These are phyloP conservation scores for Grosmannia penicillata DNA, from an alignment of 2,329 filamentous ascomycete genomes.

Conservation along the genomic window DNA sequence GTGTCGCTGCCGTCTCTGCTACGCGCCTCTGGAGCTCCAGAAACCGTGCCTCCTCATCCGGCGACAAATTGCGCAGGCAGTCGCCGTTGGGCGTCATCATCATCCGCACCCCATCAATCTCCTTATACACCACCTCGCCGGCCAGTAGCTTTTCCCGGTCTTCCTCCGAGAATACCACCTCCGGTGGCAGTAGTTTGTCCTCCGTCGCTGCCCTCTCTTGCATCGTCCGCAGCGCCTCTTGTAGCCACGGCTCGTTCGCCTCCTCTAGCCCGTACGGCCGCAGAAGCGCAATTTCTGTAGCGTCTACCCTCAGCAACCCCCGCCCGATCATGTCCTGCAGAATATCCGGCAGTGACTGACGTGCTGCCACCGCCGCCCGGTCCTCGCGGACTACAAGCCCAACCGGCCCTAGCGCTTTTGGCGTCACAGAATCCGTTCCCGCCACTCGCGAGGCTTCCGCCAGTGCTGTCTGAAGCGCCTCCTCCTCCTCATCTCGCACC, in stretches of 20 bases:
- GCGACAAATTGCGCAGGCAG: constrained; percentile 56
- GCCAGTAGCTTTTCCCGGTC: constrained; percentile 40
- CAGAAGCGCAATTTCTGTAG: background rate
- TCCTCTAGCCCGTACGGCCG: constrained; percentile 2
- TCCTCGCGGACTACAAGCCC: too few species aligned
- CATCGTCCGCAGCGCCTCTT: background rate
- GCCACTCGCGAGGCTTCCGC: constrained; percentile 2
- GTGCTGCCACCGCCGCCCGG: too few species aligned
- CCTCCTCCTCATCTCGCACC: constrained; percentile 4
- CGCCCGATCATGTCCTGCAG: constrained; percentile 10
- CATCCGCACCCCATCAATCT: constrained; percentile 49
- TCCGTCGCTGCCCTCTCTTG: constrained; percentile 3
- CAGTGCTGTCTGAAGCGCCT: constrained; percentile 1
- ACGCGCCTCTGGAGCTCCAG: constrained; percentile 51
- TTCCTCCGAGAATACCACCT: constrained; percentile 34
- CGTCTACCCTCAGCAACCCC: constrained; percentile 5
- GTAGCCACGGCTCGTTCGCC: background rate
- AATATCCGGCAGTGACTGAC: too few species aligned
- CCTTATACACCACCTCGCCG: constrained; percentile 44
- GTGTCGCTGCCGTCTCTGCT: constrained; percentile 31
- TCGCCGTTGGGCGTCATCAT: constrained; percentile 65
- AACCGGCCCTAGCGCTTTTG: too few species aligned
- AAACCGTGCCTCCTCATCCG: constrained; percentile 55
- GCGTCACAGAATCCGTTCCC: too few species aligned
- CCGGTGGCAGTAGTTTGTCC: constrained; percentile 18